phyloP scores from a whole-genome alignment of 345 rosid genomes.

The Gossypium sturtianum region DNA sequence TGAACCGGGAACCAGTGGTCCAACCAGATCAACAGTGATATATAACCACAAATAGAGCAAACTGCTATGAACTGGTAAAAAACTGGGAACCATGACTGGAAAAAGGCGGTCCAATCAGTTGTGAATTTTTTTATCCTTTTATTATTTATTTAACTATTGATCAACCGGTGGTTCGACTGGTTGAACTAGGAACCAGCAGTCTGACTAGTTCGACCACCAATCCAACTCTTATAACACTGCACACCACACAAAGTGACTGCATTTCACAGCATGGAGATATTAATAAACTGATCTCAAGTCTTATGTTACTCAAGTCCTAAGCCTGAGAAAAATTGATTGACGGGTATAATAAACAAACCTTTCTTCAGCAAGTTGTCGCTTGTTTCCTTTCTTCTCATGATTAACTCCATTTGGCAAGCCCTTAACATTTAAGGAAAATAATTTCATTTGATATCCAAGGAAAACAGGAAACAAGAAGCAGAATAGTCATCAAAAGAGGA shows the following conservation, averaged over 20 bases:
- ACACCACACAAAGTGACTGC: not conserved
- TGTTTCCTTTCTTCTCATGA: constrained; percentile 83
- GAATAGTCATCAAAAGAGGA: not conserved
- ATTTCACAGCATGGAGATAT: not conserved
- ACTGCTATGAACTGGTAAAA: no score
- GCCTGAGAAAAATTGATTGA: not conserved
- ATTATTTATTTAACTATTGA: no score
- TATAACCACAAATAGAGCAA: no score
- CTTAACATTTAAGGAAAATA: constrained; percentile 33
- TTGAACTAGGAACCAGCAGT: no score
- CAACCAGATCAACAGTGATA: no score
- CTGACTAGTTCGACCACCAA: no score
- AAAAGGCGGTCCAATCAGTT: no score
- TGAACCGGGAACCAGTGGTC: no score
- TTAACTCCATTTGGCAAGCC: constrained; percentile 78
- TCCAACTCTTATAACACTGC: no score
- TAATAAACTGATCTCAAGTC: not conserved
- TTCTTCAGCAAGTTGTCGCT: constrained; percentile 61
- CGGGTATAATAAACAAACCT: constrained; percentile 39
- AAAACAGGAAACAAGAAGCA: not conserved
- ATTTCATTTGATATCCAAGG: constrained; percentile 10
- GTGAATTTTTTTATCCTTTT: no score
- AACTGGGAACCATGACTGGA: no score
- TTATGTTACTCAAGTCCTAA: not conserved
- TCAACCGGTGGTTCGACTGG: no score